phyloP scores from a whole-genome alignment of 2,329 filamentous ascomycete genomes.

The Aspergillus clavatus region DNA sequence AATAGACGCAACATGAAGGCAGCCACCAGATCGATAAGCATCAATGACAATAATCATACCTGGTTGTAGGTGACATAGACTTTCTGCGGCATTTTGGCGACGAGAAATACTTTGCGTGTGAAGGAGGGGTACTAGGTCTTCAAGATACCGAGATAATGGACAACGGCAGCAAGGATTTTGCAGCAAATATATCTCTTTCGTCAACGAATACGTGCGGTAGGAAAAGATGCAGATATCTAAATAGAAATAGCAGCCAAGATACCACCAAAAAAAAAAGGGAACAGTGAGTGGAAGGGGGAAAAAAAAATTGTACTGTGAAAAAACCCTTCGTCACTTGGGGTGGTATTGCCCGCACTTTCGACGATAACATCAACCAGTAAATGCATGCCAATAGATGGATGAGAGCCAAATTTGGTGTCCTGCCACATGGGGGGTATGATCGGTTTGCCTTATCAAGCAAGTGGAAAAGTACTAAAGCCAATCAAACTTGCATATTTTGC shows the following conservation, averaged over 20 bases:
- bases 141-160: no score
- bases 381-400: neutral
- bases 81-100: conserved; percentile 69
- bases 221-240: neutral
- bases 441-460: neutral
- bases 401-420: neutral
- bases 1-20: neutral
- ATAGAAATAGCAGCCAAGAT: neutral
- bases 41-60: conserved; percentile 48
- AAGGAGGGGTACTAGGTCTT: no score
- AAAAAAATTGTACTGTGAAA: conserved; percentile 10
- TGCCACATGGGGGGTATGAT: neutral
- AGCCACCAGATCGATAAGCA: neutral
- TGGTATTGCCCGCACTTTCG: conserved; percentile 8
- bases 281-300: neutral
- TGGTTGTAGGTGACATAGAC: conserved; percentile 89
- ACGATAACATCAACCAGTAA: neutral
- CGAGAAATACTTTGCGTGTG: conserved; percentile 1
- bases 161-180: neutral
- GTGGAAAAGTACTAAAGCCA: neutral
- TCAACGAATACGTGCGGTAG: no score
- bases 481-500: neutral
- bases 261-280: neutral
- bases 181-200: no score
- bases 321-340: conserved; percentile 1